Base-by-base conservation (phyloP, 257 asterid species). In the Solanum etuberosum region DNA sequence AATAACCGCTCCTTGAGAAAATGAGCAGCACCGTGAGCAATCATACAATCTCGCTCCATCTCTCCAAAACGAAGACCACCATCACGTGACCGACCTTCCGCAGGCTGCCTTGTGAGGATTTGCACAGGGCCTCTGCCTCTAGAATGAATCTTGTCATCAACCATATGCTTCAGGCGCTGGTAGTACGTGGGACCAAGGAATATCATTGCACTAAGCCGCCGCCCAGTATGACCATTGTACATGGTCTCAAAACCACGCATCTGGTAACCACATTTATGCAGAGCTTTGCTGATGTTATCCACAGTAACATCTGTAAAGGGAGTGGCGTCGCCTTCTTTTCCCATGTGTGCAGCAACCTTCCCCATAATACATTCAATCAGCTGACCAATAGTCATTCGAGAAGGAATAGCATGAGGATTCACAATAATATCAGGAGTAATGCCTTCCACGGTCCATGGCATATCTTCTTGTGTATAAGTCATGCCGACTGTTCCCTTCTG, bases 61-160 rank as follows among this genome's bases (percentile, higher is more conserved):
- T 97, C 99, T 74, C 99, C 99, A 90, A 97, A 95, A 3, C 98
- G 92, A 54, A 97, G 97, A 81, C 99, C 99, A 74, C 99, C 99
- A 86, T 97, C 99, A 88, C 98, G 96, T 6, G 99, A 95, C 34
- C 99, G 90, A 40, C 99, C 99, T 87, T 97, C 99, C 5, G 98
- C 99, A 42, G 99, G 99, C 65, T 97, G 98, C 92, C 98, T 92
- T 1, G 99, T 97, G 81, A 97, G 98, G 73, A 95, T 97, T 89
- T 97, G 98, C 31, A 95, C 98, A 1, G 99, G 99, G 21, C 98
- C 98, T 90, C 99, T 92, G n/a, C 99, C 99, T 74, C 98, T 95
- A 25, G 98, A 97, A 89, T 97, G 99, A 63, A 95, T 97, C 87
- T 95, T 97, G 91, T 97, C 99, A 38, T 95, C 98, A 42, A 97